A percentile compares a stretch with the other conserved stretches of the same genome.
Conservation (phyloP, 2,329 filamentous ascomycete genomes). For the Ceratocystis lukuohia region DNA sequence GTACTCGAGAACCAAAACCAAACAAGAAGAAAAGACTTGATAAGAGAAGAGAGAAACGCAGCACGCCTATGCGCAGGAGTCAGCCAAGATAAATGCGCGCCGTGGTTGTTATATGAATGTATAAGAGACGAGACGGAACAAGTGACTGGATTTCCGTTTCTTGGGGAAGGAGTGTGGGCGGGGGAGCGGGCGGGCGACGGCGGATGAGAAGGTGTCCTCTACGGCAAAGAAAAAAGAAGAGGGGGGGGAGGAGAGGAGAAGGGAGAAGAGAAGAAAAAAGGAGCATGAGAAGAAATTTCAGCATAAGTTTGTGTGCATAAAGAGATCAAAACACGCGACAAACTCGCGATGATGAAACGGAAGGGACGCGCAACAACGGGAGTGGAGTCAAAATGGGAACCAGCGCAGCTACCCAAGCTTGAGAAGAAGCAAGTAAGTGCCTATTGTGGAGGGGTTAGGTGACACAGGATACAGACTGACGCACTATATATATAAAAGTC, state of each 20-base stretch:
- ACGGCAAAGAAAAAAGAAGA: background rate
- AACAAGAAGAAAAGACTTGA: background rate
- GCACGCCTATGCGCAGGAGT: too few relatives aligned
- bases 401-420: background rate
- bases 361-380: conserved; percentile 11
- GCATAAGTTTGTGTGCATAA: background rate
- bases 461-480: background rate
- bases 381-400: background rate
- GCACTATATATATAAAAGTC: background rate
- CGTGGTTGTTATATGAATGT: background rate
- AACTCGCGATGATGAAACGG: conserved; percentile 8
- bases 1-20: background rate
- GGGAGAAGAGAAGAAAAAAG: background rate
- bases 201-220: background rate
- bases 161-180: background rate
- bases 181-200: background rate
- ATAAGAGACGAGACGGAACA: background rate
- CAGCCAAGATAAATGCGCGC: background rate
- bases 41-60: background rate
- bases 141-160: conserved; percentile 3
- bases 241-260: background rate
- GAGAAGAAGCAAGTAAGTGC: background rate
- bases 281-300: background rate
- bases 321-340: background rate
- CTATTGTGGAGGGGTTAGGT: background rate